Evolutionary conservation across 1,139 yeast genomes (phyloP), one percentile per base, ranked within the genome.

Genomic region (Blastobotrys illinoisensis): DNA sequence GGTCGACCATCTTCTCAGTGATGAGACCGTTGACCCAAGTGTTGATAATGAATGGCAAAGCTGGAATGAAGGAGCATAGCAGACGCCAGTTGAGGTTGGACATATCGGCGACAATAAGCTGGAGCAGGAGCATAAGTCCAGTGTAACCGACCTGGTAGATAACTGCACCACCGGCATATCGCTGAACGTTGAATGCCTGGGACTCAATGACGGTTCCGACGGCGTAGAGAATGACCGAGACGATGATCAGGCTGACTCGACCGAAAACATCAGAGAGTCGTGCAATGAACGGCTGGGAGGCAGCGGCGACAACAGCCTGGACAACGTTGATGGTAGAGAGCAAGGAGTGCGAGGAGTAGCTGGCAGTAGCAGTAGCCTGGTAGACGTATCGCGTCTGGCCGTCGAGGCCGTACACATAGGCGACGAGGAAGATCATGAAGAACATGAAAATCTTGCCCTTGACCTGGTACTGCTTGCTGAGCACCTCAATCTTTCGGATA

Each of bases 21-120:
- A 86, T 72, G 60, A 82, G 74, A 65, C 90, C 91, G 21, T 83
- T 71, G 53, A 85, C 76, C 93, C 93, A 86, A 16, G 93, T 84
- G 67, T 85, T 86, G 68, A 86, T 83, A 61, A 86, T 80, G 62
- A 79, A 83, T 1, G 93, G 93, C 62, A 81, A 73, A 4, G 88
- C 81, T 18, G 90, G 89, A 28, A 82, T 72, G 60, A 83, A 80
- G 32, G 85, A 79, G 59, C 77, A 77, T 49, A 79, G 75, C 62
- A 86, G 75, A 72, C 93, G 81, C 87, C 90, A 85, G 67, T 82
- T 83, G 63, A 86, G 74, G 58, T 77, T 74, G 6, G 91, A 83
- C 65, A 81, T 76, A 68, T 86, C 95, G 5, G 87, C 84, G 56
- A 82, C 69, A 51, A 85, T 74, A 48, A 86, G 71, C 62, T 81